phyloP scores from a whole-genome alignment of 306 rosid genomes.

The Rosa persica region DNA sequence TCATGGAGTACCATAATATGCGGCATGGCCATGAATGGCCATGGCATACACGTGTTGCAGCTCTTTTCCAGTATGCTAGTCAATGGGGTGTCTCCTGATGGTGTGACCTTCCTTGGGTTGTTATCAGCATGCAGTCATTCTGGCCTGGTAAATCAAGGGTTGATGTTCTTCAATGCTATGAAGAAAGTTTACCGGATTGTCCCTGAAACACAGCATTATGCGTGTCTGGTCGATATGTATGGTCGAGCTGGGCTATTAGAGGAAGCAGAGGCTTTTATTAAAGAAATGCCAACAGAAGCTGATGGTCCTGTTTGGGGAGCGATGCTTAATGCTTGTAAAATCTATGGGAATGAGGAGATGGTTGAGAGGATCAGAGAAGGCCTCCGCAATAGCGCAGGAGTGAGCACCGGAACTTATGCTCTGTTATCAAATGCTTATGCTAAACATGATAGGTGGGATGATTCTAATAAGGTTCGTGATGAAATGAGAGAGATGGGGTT shows the following conservation, averaged over 20 bases:
- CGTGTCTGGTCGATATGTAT: slow-evolving; percentile 42
- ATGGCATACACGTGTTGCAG: slow-evolving; percentile 46
- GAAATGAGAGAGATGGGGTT: slow-evolving; percentile 51
- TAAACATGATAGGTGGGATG: slow-evolving; percentile 61
- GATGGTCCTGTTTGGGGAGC: slow-evolving; percentile 65
- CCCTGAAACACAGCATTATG: slow-evolving; percentile 34
- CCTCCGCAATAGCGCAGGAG: slow-evolving; percentile 27
- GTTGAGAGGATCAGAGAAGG: slow-evolving; percentile 46
- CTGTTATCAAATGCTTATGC: slow-evolving; percentile 68
- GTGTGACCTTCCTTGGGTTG: slow-evolving; percentile 60
- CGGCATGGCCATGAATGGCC: slow-evolving; percentile 78
- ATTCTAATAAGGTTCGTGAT: slow-evolving; percentile 55
- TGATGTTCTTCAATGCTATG: slow-evolving; percentile 63
- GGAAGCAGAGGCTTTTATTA: slow-evolving; percentile 57
- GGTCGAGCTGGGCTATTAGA: slow-evolving; percentile 56
- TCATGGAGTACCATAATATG: slow-evolving; percentile 70
- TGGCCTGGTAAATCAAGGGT: slow-evolving; percentile 37
- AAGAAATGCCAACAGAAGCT: slow-evolving; percentile 34
- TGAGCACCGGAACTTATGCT: slow-evolving; percentile 63
- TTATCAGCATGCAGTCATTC: slow-evolving; percentile 73
- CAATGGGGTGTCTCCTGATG: slow-evolving; percentile 66
- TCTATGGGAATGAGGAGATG: slow-evolving; percentile 59
- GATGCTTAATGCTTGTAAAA: slow-evolving; percentile 66
- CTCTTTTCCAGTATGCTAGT: slow-evolving; percentile 68
- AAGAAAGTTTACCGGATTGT: slow-evolving; percentile 40